Conservation (phyloP, 2,329 filamentous ascomycete genomes). For the Verticillium dahliae region DNA sequence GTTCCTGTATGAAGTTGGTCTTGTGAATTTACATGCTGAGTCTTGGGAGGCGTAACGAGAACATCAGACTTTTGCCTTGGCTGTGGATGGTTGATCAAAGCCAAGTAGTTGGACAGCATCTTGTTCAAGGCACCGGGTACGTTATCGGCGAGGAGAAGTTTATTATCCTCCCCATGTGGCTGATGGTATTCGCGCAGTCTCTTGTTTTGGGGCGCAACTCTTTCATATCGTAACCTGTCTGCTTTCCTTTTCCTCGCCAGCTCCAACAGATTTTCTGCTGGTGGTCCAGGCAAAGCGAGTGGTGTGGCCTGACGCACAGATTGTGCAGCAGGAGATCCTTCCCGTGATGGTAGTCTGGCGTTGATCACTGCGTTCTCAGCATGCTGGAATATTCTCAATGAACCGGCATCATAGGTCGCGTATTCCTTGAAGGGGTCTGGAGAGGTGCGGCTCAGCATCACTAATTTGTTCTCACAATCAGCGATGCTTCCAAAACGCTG, state of each 20-base stretch:
- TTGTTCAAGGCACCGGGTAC: background rate
- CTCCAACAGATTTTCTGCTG: background rate
- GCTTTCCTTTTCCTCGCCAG: slow-evolving; percentile 5
- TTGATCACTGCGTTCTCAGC: background rate
- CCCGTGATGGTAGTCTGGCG: background rate
- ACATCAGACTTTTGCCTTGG: too few relatives aligned
- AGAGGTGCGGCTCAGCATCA: background rate
- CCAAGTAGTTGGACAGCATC: background rate
- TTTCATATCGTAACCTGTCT: background rate
- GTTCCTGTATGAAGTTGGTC: background rate
- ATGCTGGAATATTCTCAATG: background rate
- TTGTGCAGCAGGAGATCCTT: background rate
- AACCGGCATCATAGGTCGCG: background rate
- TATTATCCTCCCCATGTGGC: background rate
- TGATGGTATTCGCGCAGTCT: background rate
- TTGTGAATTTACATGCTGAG: slow-evolving; percentile 11
- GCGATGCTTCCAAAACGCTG: background rate
- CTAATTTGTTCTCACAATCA: background rate
- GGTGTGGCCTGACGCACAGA: background rate
- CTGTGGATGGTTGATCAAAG: background rate
- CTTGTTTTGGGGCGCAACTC: background rate
- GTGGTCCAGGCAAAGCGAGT: background rate
- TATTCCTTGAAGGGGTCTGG: background rate
- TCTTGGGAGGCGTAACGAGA: slow-evolving; percentile 6
- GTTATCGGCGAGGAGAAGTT: background rate